These are phyloP conservation scores for Moesziomyces parantarcticus DNA, from an alignment of 1,284 basidiomycete genomes.

Conservation along the genomic window DNA sequence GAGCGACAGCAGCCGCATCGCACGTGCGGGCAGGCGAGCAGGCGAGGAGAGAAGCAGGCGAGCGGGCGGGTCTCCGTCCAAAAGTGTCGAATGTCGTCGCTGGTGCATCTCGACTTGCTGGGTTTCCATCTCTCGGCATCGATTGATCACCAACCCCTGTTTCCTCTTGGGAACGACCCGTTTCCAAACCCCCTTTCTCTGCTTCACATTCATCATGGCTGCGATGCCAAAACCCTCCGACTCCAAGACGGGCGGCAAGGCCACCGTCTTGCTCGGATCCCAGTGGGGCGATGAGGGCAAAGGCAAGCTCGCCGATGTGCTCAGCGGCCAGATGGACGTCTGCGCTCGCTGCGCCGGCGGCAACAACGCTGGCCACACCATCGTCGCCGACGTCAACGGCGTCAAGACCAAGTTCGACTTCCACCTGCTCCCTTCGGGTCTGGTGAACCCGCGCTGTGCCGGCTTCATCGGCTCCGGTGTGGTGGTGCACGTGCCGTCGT, in stretches of 20 bases:
- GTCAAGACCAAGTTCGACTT: conserved; percentile 90
- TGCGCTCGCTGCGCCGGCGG: conserved; percentile 97
- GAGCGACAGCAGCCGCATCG: neutral
- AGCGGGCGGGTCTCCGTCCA: conserved; percentile 3
- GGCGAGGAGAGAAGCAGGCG: neutral
- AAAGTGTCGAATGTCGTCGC: conserved; percentile 15
- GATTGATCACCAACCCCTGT: conserved; percentile 53
- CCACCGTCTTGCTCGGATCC: conserved; percentile 64
- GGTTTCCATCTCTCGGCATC: conserved; percentile 54
- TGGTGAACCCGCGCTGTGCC: conserved; percentile 87
- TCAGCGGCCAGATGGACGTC: conserved; percentile 81
- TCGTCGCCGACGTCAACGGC: conserved; percentile 82
- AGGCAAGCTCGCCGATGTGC: conserved; percentile 66
- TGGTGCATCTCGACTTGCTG: conserved; percentile 21
- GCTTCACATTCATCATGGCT: conserved; percentile 49
- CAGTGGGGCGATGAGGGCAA: conserved; percentile 68
- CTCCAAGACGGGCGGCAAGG: conserved; percentile 60
- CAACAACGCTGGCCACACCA: conserved; percentile 98
- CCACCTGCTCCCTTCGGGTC: conserved; percentile 91
- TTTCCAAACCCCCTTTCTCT: conserved; percentile 1
- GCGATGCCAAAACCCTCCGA: conserved; percentile 63
- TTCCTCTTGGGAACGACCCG: conserved; percentile 25
- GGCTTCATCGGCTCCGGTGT: conserved; percentile 94
- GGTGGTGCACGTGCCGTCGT: conserved; percentile 92
- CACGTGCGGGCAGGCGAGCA: neutral